Conservation (phyloP, 257 asterid genomes). For the Solanum sejunctum region DNA sequence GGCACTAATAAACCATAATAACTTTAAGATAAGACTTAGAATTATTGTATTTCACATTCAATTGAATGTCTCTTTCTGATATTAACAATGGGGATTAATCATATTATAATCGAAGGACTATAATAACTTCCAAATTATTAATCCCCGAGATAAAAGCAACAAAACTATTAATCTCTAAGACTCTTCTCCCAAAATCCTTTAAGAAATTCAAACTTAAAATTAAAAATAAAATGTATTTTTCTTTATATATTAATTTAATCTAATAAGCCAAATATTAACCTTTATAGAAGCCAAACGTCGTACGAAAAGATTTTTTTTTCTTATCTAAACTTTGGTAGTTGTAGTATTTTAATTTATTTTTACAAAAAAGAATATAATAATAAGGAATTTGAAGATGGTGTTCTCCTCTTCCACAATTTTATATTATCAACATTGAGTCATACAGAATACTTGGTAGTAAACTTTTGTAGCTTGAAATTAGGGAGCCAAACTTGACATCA, state of each 20-base stretch:
- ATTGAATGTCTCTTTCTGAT: not conserved
- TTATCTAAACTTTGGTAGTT: not conserved
- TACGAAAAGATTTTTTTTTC: not conserved
- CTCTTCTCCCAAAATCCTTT: not conserved
- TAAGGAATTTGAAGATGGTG: not conserved
- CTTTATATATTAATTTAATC: not conserved
- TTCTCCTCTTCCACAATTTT: not conserved
- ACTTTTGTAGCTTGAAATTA: constrained; percentile 3
- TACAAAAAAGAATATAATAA: not conserved
- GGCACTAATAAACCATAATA: not conserved
- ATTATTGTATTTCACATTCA: not conserved
- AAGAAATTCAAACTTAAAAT: not conserved
- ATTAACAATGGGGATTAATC: not conserved
- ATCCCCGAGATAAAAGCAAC: not conserved
- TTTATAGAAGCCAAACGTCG: not conserved
- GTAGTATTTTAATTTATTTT: not conserved
- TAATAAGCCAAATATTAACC: not conserved
- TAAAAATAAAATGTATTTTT: not conserved
- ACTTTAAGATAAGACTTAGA: not conserved
- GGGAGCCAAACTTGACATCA: constrained; percentile 1
- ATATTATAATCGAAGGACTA: not conserved
- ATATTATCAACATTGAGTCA: not conserved
- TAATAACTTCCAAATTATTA: not conserved
- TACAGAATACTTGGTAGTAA: not conserved
- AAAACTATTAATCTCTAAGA: not conserved